Percentiles rank a stretch among this genome's conserved stretches.
Evolutionary conservation across 768 basidiomycete species (phyloP).

Genomic region (Hypsizygus marmoreus): DNA sequence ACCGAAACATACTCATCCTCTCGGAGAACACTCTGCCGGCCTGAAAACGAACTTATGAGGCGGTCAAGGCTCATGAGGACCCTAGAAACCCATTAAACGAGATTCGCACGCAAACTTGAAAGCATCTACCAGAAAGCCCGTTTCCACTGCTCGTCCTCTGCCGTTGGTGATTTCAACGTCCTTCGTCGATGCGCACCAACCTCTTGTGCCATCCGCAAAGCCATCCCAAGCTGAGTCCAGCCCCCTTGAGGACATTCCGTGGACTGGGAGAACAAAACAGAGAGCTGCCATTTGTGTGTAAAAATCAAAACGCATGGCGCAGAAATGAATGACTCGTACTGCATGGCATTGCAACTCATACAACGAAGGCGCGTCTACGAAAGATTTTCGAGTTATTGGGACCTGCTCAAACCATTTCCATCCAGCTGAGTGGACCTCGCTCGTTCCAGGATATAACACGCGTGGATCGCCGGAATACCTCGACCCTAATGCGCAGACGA

Average conservation of each 20-base stretch:
- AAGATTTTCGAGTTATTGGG: conserved; percentile 57
- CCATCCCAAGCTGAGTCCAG: conserved; percentile 68
- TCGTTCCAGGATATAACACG: conserved; percentile 50
- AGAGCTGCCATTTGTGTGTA: conserved; percentile 51
- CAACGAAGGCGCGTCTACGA: conserved; percentile 60
- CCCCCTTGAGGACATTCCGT: conserved; percentile 51
- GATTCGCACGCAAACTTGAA: background rate
- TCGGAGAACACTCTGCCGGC: conserved; percentile 71
- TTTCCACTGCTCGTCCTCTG: conserved; percentile 76
- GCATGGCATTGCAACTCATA: conserved; percentile 74
- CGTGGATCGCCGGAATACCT: conserved; percentile 63
- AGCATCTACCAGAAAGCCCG: conserved; percentile 57
- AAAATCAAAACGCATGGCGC: conserved; percentile 1
- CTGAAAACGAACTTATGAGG: conserved; percentile 48
- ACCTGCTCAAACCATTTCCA: conserved; percentile 73
- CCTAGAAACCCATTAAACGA: conserved; percentile 30
- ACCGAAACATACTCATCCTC: conserved; percentile 67
- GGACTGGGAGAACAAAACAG: conserved; percentile 48
- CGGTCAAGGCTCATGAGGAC: conserved; percentile 52
- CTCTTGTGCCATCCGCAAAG: conserved; percentile 74
- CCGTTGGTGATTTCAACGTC: conserved; percentile 31
- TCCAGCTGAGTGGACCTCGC: conserved; percentile 47
- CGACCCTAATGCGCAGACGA: conserved; percentile 69
- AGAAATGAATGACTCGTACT: conserved; percentile 35
- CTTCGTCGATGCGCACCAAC: conserved; percentile 66